These are phyloP conservation scores for Smittium culicis DNA, from an alignment of 371 early-diverging fungal genomes.

Conservation along the genomic window DNA sequence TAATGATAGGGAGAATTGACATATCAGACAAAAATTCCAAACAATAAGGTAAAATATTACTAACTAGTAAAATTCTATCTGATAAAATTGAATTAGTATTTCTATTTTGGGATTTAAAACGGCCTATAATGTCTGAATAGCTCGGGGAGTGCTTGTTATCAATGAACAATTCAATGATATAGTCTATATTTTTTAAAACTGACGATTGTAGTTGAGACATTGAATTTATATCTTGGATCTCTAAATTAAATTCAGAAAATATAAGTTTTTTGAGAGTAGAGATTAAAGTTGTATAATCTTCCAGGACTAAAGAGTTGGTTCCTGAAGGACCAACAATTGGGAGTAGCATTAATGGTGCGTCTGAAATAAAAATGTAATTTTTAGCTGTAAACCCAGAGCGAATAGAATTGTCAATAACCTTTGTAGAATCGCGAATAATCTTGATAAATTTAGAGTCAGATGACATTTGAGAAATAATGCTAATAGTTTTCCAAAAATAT, in stretches of 20 bases:
- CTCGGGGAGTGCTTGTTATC: not conserved
- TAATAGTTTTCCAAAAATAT: not conserved
- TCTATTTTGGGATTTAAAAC: not conserved
- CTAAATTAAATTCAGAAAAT: not conserved
- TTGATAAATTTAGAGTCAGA: not conserved
- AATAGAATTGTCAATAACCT: not conserved
- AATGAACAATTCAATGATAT: not conserved
- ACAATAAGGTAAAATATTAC: not conserved
- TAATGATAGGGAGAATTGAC: not conserved
- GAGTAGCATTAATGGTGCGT: not conserved
- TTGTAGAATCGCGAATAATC: not conserved
- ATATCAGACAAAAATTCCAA: not conserved
- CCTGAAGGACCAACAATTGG: not conserved
- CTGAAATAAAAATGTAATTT: not conserved
- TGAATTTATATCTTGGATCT: not conserved
- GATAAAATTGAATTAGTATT: not conserved
- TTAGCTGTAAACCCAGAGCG: not conserved
- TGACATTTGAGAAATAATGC: not conserved
- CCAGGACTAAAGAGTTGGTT: not conserved
- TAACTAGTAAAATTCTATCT: not conserved
- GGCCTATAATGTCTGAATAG: not conserved
- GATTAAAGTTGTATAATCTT: not conserved
- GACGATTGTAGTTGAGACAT: not conserved
- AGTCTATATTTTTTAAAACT: not conserved
- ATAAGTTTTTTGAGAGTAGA: not conserved